phyloP scores from a whole-genome alignment of 169 alveolate genomes.

The Plasmodium ovale region DNA sequence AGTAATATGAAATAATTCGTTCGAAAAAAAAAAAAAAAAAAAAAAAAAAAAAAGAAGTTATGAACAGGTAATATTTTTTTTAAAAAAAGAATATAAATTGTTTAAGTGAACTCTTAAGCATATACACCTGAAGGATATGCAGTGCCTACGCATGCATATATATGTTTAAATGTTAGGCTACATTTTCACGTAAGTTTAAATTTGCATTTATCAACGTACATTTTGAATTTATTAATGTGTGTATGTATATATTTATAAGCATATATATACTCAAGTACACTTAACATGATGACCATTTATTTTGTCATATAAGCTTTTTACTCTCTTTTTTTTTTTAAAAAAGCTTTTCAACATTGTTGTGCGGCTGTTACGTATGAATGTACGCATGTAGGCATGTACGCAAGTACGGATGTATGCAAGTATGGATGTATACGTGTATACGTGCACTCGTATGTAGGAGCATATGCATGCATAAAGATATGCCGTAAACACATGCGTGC shows the following conservation, averaged over 20 bases:
- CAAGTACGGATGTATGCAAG: background rate
- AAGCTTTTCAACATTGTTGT: constrained; percentile 1
- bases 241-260: background rate
- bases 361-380: background rate
- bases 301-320: background rate
- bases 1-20: constrained; percentile 46
- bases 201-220: background rate
- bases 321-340: background rate
- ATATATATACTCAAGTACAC: background rate
- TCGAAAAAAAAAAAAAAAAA: constrained; percentile 11
- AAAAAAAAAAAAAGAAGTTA: constrained; percentile 66
- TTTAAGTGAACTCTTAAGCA: background rate
- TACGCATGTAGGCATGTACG: background rate
- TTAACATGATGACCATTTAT: background rate
- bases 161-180: too few relatives aligned
- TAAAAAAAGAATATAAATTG: background rate
- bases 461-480: constrained; percentile 1
- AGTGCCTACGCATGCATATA: background rate
- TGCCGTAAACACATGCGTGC: too few relatives aligned
- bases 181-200: background rate
- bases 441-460: constrained; percentile 2
- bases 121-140: background rate
- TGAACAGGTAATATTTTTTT: background rate
- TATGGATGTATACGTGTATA: constrained; percentile 14
- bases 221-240: background rate